phyloP scores from a whole-genome alignment of 441 rosid species.

The Rhodomyrtus psidioides region DNA sequence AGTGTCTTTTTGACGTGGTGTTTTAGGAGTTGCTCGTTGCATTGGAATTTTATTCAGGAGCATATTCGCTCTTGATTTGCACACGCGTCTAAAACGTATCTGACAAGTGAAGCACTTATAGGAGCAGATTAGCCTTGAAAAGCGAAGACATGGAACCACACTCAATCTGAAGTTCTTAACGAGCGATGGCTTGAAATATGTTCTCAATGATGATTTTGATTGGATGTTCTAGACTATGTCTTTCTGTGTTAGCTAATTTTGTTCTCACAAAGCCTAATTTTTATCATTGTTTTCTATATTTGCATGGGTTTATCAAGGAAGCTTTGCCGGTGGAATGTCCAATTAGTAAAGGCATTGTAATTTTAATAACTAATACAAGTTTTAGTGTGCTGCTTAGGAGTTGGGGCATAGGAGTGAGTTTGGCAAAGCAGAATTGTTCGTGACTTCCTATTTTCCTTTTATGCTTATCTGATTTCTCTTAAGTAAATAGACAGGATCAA shows the following conservation, averaged over 20 bases:
- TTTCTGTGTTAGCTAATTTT: background rate
- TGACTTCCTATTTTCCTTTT: background rate
- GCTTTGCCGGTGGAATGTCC: conserved; percentile 10
- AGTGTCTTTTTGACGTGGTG: background rate
- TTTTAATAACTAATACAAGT: background rate
- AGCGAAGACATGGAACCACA: background rate
- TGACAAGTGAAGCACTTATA: background rate
- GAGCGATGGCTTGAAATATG: background rate
- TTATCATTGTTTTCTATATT: background rate
- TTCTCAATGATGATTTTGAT: background rate
- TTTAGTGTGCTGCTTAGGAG: background rate
- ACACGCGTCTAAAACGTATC: background rate
- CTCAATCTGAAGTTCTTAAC: background rate
- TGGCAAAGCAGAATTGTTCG: background rate
- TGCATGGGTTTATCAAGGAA: conserved; percentile 31
- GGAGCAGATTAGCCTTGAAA: background rate
- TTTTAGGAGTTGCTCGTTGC: background rate
- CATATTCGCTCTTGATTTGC: background rate
- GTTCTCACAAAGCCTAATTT: background rate
- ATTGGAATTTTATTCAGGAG: background rate
- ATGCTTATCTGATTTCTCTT: background rate
- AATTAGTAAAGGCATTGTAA: background rate
- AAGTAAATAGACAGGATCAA: background rate
- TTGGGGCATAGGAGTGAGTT: background rate
- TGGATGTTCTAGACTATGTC: background rate